Percentiles rank a stretch among this genome's conserved stretches.
These are phyloP conservation scores for Aureobasidium namibiae DNA, from an alignment of 2,329 filamentous ascomycete genomes.

Conservation along the genomic window DNA sequence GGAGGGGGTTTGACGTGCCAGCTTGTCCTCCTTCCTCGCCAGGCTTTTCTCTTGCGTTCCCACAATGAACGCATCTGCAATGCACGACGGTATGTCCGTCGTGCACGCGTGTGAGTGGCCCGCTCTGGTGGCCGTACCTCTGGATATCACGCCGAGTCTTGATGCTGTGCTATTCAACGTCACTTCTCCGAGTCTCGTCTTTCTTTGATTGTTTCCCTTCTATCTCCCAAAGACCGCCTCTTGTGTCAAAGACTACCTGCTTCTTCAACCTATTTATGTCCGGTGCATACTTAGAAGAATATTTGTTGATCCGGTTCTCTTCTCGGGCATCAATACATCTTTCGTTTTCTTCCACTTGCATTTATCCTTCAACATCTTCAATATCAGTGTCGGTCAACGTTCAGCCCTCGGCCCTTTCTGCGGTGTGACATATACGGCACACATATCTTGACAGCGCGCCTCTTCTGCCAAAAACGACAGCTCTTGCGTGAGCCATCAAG, in stretches of 20 bases:
- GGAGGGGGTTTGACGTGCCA: slow-evolving; percentile 1
- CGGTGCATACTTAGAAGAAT: neutral
- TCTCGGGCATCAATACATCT: slow-evolving; percentile 11
- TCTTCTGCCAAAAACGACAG: neutral
- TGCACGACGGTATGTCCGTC: slow-evolving; percentile 12
- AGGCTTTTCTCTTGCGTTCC: slow-evolving; percentile 2
- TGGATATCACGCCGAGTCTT: slow-evolving; percentile 7
- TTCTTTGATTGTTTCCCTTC: neutral
- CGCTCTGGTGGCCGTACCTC: slow-evolving; percentile 6
- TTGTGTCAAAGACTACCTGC: neutral
- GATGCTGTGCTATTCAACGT: slow-evolving; percentile 10
- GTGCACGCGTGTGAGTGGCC: slow-evolving; percentile 7
- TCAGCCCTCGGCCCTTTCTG: neutral
- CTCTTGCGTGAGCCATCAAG: neutral
- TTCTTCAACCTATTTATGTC: neutral
- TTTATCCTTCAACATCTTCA: neutral
- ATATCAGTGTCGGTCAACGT: neutral
- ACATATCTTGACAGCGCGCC: slow-evolving; percentile 3
- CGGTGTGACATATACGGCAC: slow-evolving; percentile 5
- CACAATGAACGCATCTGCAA: slow-evolving; percentile 11
- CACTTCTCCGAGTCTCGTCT: slow-evolving; percentile 3
- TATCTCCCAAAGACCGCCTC: neutral
- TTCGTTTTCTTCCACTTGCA: neutral
- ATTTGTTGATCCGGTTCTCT: neutral
- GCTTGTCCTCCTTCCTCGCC: neutral